These are phyloP conservation scores for Senecio squalidus DNA, from an alignment of 140 eudicot genomes.

Conservation along the genomic window DNA sequence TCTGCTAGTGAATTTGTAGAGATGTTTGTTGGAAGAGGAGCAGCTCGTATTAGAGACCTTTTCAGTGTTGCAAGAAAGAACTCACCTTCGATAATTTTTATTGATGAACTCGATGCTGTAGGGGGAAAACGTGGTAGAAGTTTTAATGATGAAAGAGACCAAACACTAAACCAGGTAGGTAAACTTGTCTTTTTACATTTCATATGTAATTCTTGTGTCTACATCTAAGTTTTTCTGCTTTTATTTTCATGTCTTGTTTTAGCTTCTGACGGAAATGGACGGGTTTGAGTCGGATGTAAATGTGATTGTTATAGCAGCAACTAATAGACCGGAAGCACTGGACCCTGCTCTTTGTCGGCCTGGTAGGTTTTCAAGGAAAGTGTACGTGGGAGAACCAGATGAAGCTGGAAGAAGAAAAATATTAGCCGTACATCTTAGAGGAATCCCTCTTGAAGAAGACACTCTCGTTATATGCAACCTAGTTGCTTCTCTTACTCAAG, in stretches of 20 bases:
- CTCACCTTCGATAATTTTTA: slow-evolving; percentile 87
- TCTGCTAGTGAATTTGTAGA: slow-evolving; percentile 98
- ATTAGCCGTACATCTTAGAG: slow-evolving; percentile 83
- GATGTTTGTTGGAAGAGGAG: slow-evolving; percentile 98
- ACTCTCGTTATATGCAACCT: slow-evolving; percentile 52
- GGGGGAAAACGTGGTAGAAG: slow-evolving; percentile 99
- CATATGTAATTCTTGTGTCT: neutral
- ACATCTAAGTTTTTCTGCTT: neutral
- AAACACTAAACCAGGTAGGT: slow-evolving; percentile 93
- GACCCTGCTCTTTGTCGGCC: slow-evolving; percentile 97
- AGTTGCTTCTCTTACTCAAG: slow-evolving; percentile 90
- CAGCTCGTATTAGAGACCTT: slow-evolving; percentile 97
- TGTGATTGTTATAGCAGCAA: slow-evolving; percentile 91
- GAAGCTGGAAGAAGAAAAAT: slow-evolving; percentile 90
- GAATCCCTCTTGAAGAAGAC: slow-evolving; percentile 88
- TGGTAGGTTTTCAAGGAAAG: slow-evolving; percentile 97
- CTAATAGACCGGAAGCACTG: slow-evolving; percentile 94
- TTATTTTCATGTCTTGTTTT: neutral
- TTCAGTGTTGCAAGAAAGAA: slow-evolving; percentile 81
- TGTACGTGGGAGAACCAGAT: slow-evolving; percentile 89
- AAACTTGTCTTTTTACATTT: slow-evolving; percentile 1
- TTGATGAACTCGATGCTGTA: slow-evolving; percentile 96
- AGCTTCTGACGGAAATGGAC: slow-evolving; percentile 90
- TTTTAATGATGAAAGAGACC: slow-evolving; percentile 98
- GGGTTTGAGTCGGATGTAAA: slow-evolving; percentile 86